These are phyloP conservation scores for Globisporangium abappressorium DNA, from an alignment of 352 stramenopile genomes.

Conservation along the genomic window DNA sequence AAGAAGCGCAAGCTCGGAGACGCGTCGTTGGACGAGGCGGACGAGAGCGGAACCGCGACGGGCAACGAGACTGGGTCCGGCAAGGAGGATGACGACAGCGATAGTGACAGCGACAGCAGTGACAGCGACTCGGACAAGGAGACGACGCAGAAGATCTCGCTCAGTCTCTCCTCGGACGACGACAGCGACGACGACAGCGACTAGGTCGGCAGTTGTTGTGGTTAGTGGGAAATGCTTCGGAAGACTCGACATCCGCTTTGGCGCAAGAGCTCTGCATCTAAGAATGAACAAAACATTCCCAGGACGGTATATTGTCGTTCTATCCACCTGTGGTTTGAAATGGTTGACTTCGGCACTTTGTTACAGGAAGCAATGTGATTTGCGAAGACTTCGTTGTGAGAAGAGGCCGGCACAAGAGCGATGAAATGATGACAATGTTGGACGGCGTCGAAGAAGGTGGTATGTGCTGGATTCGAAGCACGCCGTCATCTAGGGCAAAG, in stretches of 20 bases:
- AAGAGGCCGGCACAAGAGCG: neutral
- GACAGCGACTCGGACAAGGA: constrained; percentile 61
- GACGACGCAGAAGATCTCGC: constrained; percentile 56
- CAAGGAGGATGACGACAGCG: constrained; percentile 31
- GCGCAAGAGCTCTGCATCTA: neutral
- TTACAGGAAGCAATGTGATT: neutral
- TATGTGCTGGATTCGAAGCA: too few relatives aligned
- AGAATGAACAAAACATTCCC: constrained; percentile 1
- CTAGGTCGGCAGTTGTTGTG: neutral
- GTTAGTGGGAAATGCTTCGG: neutral
- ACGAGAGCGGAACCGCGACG: constrained; percentile 27
- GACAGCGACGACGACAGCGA: constrained; percentile 50
- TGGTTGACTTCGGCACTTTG: neutral
- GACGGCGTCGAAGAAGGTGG: too few relatives aligned
- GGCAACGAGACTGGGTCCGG: constrained; percentile 30
- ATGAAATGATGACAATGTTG: too few relatives aligned
- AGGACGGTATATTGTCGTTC: neutral
- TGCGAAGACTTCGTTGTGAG: neutral
- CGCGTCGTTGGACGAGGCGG: constrained; percentile 14
- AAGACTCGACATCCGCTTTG: neutral
- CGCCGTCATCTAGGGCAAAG: too few relatives aligned
- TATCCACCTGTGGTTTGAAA: neutral
- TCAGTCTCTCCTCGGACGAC: constrained; percentile 68
- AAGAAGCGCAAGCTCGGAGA: constrained; percentile 68
- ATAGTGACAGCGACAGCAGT: constrained; percentile 50